Percentiles rank a stretch among this genome's conserved stretches.
These are phyloP conservation scores for Citropsis articulata DNA, from an alignment of 345 rosid species.

Conservation along the genomic window DNA sequence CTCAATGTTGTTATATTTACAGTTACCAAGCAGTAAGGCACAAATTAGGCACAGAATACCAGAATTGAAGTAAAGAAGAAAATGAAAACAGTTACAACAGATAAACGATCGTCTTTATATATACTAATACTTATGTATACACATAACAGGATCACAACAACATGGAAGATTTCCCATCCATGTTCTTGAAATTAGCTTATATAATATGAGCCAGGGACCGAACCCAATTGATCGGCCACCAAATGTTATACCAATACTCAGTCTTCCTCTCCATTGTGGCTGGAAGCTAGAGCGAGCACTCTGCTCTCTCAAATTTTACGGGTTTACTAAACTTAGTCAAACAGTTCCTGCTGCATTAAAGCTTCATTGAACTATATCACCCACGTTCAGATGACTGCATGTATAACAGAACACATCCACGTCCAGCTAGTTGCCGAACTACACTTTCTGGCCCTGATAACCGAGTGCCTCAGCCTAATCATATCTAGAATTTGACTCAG, in stretches of 20 bases:
- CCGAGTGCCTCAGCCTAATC: slow-evolving; percentile 13
- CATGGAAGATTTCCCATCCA: slow-evolving; percentile 38
- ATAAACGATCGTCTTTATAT: slow-evolving; percentile 34
- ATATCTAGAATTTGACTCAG: slow-evolving; percentile 16
- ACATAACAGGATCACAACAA: slow-evolving; percentile 29
- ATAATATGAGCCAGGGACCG: slow-evolving; percentile 33
- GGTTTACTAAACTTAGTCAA: slow-evolving; percentile 31
- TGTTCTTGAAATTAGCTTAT: slow-evolving; percentile 38
- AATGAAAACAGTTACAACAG: not conserved
- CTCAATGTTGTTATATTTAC: slow-evolving; percentile 26
- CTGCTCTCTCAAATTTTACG: slow-evolving; percentile 10
- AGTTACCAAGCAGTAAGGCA: slow-evolving; percentile 22
- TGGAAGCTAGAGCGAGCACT: slow-evolving; percentile 26
- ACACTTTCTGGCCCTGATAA: slow-evolving; percentile 21
- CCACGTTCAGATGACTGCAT: slow-evolving; percentile 15
- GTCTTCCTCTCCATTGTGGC: slow-evolving; percentile 30
- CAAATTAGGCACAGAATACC: not conserved
- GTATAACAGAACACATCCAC: slow-evolving; percentile 18
- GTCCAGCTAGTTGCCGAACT: slow-evolving; percentile 41
- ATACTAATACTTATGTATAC: slow-evolving; percentile 24
- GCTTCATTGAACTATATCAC: slow-evolving; percentile 26
- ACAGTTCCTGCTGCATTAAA: slow-evolving; percentile 20
- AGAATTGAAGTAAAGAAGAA: not conserved
- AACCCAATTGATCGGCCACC: slow-evolving; percentile 31
- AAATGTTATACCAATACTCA: slow-evolving; percentile 24